Evolutionary conservation across 2,329 filamentous ascomycete species (phyloP), one percentile per base, ranked within the genome.

Genomic region (Endoconidiophora laricicola): DNA sequence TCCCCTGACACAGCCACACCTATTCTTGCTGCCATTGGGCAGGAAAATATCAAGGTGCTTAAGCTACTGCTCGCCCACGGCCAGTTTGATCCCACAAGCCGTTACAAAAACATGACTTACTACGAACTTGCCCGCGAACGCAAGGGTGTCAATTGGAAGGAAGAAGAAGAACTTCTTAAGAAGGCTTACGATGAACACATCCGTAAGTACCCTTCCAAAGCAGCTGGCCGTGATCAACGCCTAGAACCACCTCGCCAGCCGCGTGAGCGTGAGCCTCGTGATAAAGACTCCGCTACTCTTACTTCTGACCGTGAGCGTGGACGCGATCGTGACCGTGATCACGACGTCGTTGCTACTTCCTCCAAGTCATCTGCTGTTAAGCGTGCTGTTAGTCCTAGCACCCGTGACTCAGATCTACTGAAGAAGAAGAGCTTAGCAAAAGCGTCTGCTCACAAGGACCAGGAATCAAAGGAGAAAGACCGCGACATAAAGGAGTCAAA

Each of bases 1-100:
- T 69, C 72, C 24, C 66, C 73, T 40, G 87, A 91, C 52, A 81
- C 84, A 59, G 83, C 88, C 47, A 96, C 90, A 1, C 91, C 91
- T 1, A 93, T 98, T 71, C 74, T 95, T 37, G 87, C 88, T 52
- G 88, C 91, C 1, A 95, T 98, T 56, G 90, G 91, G 14, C 83
- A 90, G 57, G 78, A 80, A 55, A 91, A 94, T 58, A 74, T 91
- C 46, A 83, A 86, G 56, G 86, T 95, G 52, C 78, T 98, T 42
- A 76, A 83, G 52, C 68, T 94, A 9, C 72, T 95, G 6, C 69
- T 94, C 5, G 79, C 80, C 53, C 85, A 91, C 58, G 74, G 76
- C 44, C 67, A 68, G 14, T 95, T 96, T 61, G 81, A 98, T 58
- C 88, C 91, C 0, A 86, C 85, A 1, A 78, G 82, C 52, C 74